Base-by-base conservation (phyloP, 176 grass and related monocot species). In the Stipa capillata region DNA sequence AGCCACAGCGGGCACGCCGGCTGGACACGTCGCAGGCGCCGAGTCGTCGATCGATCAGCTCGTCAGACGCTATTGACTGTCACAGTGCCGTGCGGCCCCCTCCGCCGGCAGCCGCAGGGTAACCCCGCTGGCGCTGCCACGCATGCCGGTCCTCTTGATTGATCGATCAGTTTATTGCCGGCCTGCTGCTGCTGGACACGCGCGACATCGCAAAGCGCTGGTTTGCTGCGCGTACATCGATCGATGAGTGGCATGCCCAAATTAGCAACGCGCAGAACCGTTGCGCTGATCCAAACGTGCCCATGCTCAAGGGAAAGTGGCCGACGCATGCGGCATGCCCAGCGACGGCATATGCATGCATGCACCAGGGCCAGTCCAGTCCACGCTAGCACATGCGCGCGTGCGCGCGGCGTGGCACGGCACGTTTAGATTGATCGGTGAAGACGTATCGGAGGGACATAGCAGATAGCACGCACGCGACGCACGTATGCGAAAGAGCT, bases 101-200 rank as follows among this genome's bases (percentile, higher is more conserved):
- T 13, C 85, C 72, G 42, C 80, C 65, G 85, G 55, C 55, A 2
- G 37, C 29, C 73, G 55, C 65, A 17, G 56, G 56, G 64, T 27
- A 37, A 47, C 53, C 24, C 9, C 4, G 62, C 20, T 66, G 85
- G 65, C 65, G 44, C 55, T 47, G 73, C 79, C 45, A 83, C 73
- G 79, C 73, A 21, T 17, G 85, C 47, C 39, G 35, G 44, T 45
- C 41, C 59, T 23, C 48, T 20, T 83, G 85, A 72, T 37, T 72
- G 79, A 86, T 80, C 8, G 44, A 12, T 15, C 24, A 65, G 39
- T 78, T 48, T 45, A 78, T 65, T 47, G 42, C 34, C 43, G 43
- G 12, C 2, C 40, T 7, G 44, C 28, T 6, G 43, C 40, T 7
- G 44, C 28, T 6, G 43, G 79, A 65, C 79, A 87, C 65, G 79